Conservation (phyloP, 1,284 basidiomycete genomes). For the Phylloporus sp. region DNA sequence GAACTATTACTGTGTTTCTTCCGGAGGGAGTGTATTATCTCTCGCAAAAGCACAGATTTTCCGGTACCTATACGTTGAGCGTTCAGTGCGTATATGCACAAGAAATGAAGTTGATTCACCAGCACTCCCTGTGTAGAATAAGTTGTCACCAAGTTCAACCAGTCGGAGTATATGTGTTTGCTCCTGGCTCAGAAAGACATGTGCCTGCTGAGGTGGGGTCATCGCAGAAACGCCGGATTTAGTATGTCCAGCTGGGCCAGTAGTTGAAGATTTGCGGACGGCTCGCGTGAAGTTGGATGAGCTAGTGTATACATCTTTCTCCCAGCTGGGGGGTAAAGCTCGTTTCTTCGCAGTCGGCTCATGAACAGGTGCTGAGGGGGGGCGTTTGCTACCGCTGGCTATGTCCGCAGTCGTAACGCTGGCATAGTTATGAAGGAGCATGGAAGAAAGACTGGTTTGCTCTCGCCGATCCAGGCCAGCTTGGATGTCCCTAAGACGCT, state of each 20-base stretch:
- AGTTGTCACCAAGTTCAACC: constrained; percentile 73
- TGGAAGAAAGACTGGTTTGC: constrained; percentile 27
- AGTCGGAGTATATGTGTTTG: constrained; percentile 85
- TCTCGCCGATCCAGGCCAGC: constrained; percentile 38
- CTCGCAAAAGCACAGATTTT: constrained; percentile 89
- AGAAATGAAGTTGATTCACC: constrained; percentile 56
- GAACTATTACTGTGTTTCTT: constrained; percentile 54
- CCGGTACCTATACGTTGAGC: constrained; percentile 72
- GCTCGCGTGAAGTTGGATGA: constrained; percentile 35
- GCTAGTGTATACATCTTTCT: constrained; percentile 39
- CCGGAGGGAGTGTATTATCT: constrained; percentile 76
- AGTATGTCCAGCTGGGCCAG: constrained; percentile 9
- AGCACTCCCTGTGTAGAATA: constrained; percentile 99
- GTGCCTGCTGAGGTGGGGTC: constrained; percentile 47
- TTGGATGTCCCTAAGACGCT: constrained; percentile 63
- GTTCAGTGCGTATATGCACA: constrained; percentile 16
- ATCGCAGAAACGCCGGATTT: constrained; percentile 18
- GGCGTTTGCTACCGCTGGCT: constrained; percentile 55
- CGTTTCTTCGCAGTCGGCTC: constrained; percentile 60
- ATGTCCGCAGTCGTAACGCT: constrained; percentile 40
- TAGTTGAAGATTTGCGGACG: constrained; percentile 18
- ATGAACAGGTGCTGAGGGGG: constrained; percentile 43
- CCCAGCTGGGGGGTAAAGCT: constrained; percentile 61
- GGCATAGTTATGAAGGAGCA: constrained; percentile 24
- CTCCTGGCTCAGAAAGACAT: constrained; percentile 78